Evolutionary conservation across 768 basidiomycete species (phyloP), one percentile per base, ranked within the genome.

Genomic region (Rossbeevera mucosa): DNA sequence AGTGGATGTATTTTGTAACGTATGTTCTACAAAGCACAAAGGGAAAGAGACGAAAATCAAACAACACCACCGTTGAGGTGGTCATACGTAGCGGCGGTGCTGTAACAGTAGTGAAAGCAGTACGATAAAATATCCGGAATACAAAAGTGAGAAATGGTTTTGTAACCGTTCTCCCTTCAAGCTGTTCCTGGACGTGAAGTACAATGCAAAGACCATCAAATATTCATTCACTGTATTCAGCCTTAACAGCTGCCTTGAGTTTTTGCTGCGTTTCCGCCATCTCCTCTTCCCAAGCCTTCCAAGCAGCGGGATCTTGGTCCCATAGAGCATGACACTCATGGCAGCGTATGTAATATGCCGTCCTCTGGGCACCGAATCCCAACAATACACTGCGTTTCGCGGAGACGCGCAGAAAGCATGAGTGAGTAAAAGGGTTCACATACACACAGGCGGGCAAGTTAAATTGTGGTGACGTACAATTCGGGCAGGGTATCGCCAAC

Each of bases 401-500:
- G 36, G 36, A 38, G 18, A 5, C 18, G 18, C n/a, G 18, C 8
- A 11, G 36, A 18, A 38, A 38, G 11, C 5, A 38, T 20, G 18
- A 38, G 1, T 38, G 36, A 20, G 36, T 20, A 7, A 18, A 11
- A 38, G 18, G 9, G 0, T 36, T 36, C 36, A 36, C 36, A 36
- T 26, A 4, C 18, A 8, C 36, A 38, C 36, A 18, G 9, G n/a
- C 36, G 16, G 31, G n/a, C 33, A 36, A 36, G n/a, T 16, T 5
- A 5, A 16, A 18, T 36, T 38, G 18, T 18, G 5, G 36, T 20
- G 11, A 61, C 80, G 50, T 56, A 81, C 80, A 83, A 78, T 64
- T 85, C 81, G 14, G 83, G 82, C 5, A 84, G 57, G 2, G 67
- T 64, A 4, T 83, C 80, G 4, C 82, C 82, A 33, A 84, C 65